Evolutionary conservation across 2,329 filamentous ascomycete genomes (phyloP).

Genomic region (Bipolaris sorokiniana): DNA sequence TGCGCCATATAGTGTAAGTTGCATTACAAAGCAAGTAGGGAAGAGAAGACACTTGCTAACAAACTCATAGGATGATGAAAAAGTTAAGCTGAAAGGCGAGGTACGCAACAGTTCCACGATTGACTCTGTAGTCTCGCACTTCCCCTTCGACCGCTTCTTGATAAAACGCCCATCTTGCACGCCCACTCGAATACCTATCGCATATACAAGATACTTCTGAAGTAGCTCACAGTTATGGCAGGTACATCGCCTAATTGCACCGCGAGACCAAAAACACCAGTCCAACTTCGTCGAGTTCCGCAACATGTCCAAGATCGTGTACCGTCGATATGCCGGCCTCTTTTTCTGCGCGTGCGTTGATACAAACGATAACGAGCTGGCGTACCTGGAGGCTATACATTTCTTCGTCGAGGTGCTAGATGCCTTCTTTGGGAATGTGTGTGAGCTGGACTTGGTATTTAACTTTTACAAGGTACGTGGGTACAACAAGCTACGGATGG

Average conservation of each 20-base stretch:
- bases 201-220: background rate
- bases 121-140: background rate
- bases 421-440: slow-evolving; percentile 98
- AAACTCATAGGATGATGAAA: slow-evolving; percentile 79
- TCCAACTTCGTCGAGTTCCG: slow-evolving; percentile 98
- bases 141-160: slow-evolving; percentile 2
- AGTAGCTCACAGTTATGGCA: slow-evolving; percentile 42
- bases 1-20: slow-evolving; percentile 81
- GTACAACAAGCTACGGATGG: background rate
- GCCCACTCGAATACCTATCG: background rate
- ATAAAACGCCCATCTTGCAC: background rate
- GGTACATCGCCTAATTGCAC: slow-evolving; percentile 96
- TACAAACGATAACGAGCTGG: slow-evolving; percentile 97
- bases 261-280: slow-evolving; percentile 98
- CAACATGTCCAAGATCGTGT: slow-evolving; percentile 89
- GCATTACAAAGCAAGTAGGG: background rate
- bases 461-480: slow-evolving; percentile 70
- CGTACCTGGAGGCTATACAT: slow-evolving; percentile 95
- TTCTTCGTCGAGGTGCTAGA: slow-evolving; percentile 99
- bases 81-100: slow-evolving; percentile 98
- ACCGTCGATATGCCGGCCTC: slow-evolving; percentile 93
- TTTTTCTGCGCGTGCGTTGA: slow-evolving; percentile 99
- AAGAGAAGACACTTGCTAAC: slow-evolving; percentile 22
- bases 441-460: slow-evolving; percentile 88
- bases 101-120: slow-evolving; percentile 54